Conservation (phyloP, 805 yeast genomes). For the Dipodascopsis tothii region DNA sequence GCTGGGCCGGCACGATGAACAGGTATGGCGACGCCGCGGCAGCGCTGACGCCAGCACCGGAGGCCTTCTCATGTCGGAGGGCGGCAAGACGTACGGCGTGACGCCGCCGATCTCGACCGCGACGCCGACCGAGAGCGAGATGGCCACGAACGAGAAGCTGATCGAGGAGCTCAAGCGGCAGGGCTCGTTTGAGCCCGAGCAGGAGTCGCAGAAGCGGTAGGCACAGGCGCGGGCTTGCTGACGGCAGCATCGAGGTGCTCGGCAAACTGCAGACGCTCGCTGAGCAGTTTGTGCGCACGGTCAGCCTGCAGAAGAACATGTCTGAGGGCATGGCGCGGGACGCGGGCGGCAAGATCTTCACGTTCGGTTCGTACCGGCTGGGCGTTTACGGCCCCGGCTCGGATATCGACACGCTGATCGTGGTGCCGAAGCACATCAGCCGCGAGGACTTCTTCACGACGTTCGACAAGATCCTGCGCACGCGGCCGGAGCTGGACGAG, state of each 20-base stretch:
- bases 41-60: too few species aligned
- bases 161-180: conserved; percentile 71
- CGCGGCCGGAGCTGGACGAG: conserved; percentile 78
- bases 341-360: conserved; percentile 96
- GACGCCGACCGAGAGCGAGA: conserved; percentile 77
- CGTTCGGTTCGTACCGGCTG: conserved; percentile 86
- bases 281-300: conserved; percentile 74
- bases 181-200: conserved; percentile 84
- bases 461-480: conserved; percentile 60
- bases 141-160: conserved; percentile 62
- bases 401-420: conserved; percentile 94
- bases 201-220: conserved; percentile 57
- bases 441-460: conserved; percentile 84
- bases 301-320: conserved; percentile 78
- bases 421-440: conserved; percentile 90
- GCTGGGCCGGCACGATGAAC: too few species aligned
- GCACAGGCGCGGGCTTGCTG: not conserved
- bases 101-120: conserved; percentile 80
- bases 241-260: conserved; percentile 61
- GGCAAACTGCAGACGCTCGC: conserved; percentile 63
- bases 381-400: conserved; percentile 98
- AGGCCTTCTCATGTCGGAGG: not conserved
- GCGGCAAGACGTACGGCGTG: conserved; percentile 46
- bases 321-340: conserved; percentile 95
- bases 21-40: too few species aligned